Percentiles rank a stretch among this genome's conserved stretches.
phyloP scores from a whole-genome alignment of 176 grass and related monocot genomes.

The Triticum timopheevii region DNA sequence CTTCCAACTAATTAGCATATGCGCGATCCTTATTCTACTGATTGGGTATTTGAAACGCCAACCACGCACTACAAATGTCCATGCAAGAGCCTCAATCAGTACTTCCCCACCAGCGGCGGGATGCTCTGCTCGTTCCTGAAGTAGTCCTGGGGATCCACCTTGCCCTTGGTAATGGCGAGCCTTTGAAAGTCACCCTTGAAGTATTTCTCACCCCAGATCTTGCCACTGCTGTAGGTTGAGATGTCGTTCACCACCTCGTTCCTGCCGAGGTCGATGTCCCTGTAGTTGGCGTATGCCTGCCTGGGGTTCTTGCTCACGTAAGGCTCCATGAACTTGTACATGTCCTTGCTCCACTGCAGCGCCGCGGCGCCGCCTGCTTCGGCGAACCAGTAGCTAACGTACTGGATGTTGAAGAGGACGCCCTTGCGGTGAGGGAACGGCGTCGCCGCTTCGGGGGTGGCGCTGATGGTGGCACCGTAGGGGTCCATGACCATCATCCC shows the following conservation, averaged over 20 bases:
- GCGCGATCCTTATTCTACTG: not conserved
- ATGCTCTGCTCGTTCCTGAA: constrained; percentile 72
- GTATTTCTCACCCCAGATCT: too few relatives aligned
- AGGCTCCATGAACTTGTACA: not conserved
- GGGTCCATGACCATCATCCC: constrained; percentile 40
- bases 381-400: constrained; percentile 19
- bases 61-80: not conserved
- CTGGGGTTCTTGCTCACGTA: too few relatives aligned
- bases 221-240: too few relatives aligned
- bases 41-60: not conserved
- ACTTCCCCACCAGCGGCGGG: constrained; percentile 30
- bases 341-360: constrained; percentile 19
- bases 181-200: too few relatives aligned
- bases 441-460: not conserved
- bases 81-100: not conserved
- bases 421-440: constrained; percentile 37
- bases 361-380: not conserved
- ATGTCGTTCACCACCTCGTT: too few relatives aligned
- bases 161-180: too few relatives aligned
- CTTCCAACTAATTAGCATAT: not conserved
- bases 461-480: constrained; percentile 26
- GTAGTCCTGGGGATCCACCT: constrained; percentile 22
- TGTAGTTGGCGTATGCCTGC: too few relatives aligned
- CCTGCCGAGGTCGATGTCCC: too few relatives aligned
- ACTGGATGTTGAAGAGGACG: constrained; percentile 39